Percentiles rank a stretch among this genome's conserved stretches.
These are phyloP conservation scores for Coffea eugenioides DNA, from an alignment of 257 asterid species.

Conservation along the genomic window DNA sequence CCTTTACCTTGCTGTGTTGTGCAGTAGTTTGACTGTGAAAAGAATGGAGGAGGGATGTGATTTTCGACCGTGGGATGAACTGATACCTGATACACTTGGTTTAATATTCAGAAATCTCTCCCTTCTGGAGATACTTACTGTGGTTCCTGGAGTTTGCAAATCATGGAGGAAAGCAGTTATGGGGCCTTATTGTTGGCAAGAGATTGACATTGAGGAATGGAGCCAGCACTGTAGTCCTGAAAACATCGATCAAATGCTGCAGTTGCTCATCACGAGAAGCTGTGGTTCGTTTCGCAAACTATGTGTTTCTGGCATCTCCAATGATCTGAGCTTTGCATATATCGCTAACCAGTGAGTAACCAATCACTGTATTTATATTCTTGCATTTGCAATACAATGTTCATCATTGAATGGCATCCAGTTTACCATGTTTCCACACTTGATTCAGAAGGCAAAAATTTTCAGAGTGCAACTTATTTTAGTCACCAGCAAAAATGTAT, in stretches of 20 bases:
- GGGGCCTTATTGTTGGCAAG: constrained; percentile 93
- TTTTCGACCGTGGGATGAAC: constrained; percentile 65
- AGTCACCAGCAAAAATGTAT: neutral
- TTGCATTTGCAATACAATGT: neutral
- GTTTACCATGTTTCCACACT: neutral
- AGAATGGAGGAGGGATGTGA: constrained; percentile 53
- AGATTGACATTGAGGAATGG: constrained; percentile 91
- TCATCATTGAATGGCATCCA: neutral
- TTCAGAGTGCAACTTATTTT: neutral
- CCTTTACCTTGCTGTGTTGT: neutral
- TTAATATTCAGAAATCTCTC: constrained; percentile 73
- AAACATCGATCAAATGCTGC: constrained; percentile 59
- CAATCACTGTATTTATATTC: neutral
- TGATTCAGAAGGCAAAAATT: neutral
- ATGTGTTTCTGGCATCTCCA: constrained; percentile 52
- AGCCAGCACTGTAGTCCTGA: constrained; percentile 48
- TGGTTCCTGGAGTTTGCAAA: constrained; percentile 80
- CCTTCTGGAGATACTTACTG: constrained; percentile 59
- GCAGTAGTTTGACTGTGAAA: neutral
- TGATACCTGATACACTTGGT: constrained; percentile 85
- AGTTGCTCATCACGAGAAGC: constrained; percentile 59
- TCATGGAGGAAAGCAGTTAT: constrained; percentile 72
- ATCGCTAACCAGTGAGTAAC: constrained; percentile 68
- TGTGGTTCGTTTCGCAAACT: constrained; percentile 66
- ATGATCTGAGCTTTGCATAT: constrained; percentile 50